These are phyloP conservation scores for Hericium rajendrae DNA, from an alignment of 768 basidiomycete genomes.

Conservation along the genomic window DNA sequence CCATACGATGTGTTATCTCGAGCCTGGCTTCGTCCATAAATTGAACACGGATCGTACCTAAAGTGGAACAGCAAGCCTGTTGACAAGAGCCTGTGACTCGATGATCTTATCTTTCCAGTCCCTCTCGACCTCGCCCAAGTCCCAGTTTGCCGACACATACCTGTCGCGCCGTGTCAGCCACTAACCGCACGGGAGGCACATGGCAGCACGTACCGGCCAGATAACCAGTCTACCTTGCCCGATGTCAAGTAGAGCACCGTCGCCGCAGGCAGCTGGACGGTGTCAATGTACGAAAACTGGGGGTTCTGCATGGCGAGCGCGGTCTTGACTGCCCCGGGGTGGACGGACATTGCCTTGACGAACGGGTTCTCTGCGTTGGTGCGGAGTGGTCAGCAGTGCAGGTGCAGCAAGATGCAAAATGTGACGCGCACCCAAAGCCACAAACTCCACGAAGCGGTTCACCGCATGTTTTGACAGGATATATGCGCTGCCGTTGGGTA, in stretches of 20 bases:
- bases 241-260: slow-evolving; percentile 15
- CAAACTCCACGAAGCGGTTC: slow-evolving; percentile 5
- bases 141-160: slow-evolving; percentile 3
- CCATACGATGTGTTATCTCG: too few species aligned
- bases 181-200: neutral
- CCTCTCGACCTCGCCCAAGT: neutral
- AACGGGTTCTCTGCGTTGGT: slow-evolving; percentile 1
- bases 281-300: slow-evolving; percentile 2
- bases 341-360: slow-evolving; percentile 3
- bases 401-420: too few species aligned
- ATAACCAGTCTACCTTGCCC: slow-evolving; percentile 15
- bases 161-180: neutral
- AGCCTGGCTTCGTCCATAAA: too few species aligned
- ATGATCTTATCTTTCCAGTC: slow-evolving; percentile 3
- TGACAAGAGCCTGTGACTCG: neutral
- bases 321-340: slow-evolving; percentile 2
- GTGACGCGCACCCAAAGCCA: neutral
- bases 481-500: slow-evolving; percentile 1
- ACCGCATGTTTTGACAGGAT: slow-evolving; percentile 2
- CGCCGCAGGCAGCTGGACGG: slow-evolving; percentile 14
- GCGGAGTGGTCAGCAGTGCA: too few species aligned
- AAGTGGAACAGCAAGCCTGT: neutral
- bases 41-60: too few species aligned
- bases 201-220: slow-evolving; percentile 10
- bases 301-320: neutral